Conservation (phyloP, 2,329 filamentous ascomycete genomes). For the Sclerotinia subarctica region DNA sequence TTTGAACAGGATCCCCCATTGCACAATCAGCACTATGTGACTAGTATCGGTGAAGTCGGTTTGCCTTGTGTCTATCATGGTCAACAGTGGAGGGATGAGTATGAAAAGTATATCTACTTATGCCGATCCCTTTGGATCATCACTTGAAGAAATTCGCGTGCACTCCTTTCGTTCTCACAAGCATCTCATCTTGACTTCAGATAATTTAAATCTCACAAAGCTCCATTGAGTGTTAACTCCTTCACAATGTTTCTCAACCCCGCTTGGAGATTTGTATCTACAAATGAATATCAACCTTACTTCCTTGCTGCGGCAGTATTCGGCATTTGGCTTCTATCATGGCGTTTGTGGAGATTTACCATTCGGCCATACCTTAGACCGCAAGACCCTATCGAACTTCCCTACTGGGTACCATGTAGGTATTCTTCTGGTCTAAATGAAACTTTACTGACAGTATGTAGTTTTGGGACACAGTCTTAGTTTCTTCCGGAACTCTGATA, state of each 20-base stretch:
- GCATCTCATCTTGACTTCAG: not conserved
- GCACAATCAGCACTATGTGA: not conserved
- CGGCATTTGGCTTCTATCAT: constrained; percentile 4
- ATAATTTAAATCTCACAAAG: not conserved
- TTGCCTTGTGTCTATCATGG: not conserved
- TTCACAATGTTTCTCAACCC: not conserved
- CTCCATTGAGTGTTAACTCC: not conserved
- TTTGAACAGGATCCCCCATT: not conserved
- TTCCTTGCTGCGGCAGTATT: not conserved
- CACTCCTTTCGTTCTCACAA: not conserved
- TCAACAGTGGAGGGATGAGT: not conserved
- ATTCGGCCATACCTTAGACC: constrained; percentile 13
- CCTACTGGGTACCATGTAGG: constrained; percentile 22
- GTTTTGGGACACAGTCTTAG: not conserved
- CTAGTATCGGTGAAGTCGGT: not conserved
- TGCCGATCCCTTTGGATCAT: not conserved
- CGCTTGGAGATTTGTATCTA: constrained; percentile 3
- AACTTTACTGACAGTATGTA: not conserved
- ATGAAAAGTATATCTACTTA: constrained; percentile 3
- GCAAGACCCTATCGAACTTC: constrained; percentile 13
- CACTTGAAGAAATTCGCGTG: not conserved
- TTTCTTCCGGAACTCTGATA: constrained; percentile 13
- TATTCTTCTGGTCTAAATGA: too few relatives aligned
- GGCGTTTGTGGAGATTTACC: constrained; percentile 18
- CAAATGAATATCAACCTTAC: not conserved